Percentiles rank a stretch among this genome's conserved stretches.
Evolutionary conservation across 768 basidiomycete species (phyloP).

Genomic region (Phanerochaete carnosa): DNA sequence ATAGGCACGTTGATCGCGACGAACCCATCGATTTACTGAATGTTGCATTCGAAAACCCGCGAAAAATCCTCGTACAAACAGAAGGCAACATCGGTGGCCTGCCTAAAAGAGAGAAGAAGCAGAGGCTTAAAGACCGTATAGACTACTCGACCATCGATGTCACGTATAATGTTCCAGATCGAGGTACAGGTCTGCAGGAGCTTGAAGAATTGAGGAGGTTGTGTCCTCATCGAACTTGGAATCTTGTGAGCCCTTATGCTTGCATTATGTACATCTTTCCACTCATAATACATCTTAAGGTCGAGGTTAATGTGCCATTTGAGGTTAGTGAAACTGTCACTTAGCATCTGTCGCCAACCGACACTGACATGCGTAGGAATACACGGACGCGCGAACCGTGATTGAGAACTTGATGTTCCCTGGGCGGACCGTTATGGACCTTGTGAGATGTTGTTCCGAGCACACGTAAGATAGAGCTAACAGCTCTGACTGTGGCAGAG

Average conservation of each 20-base stretch:
- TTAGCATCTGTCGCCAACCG: not conserved
- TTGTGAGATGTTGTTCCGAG: conserved; percentile 45
- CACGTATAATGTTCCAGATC: conserved; percentile 83
- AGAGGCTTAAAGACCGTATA: conserved; percentile 28
- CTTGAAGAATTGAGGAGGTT: conserved; percentile 70
- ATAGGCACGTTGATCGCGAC: conserved; percentile 65
- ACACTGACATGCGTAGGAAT: conserved; percentile 49
- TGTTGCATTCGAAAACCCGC: conserved; percentile 95
- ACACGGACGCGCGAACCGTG: conserved; percentile 45
- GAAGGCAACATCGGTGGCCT: conserved; percentile 44
- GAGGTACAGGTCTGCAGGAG: conserved; percentile 75
- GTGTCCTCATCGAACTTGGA: conserved; percentile 84
- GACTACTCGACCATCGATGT: conserved; percentile 22
- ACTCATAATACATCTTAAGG: conserved; percentile 36
- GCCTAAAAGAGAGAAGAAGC: conserved; percentile 39
- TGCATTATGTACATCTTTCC: conserved; percentile 1
- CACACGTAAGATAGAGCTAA: not conserved
- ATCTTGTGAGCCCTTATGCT: conserved; percentile 57
- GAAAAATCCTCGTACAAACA: conserved; percentile 53
- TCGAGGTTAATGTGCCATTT: conserved; percentile 85
- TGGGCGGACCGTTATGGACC: conserved; percentile 82
- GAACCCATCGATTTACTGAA: conserved; percentile 93
- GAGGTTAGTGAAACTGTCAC: conserved; percentile 40
- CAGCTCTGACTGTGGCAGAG: conserved; percentile 49
- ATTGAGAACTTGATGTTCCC: conserved; percentile 80